Base-by-base conservation (phyloP, 192 early-diverging fungal species). In the Gonapodya sp. region DNA sequence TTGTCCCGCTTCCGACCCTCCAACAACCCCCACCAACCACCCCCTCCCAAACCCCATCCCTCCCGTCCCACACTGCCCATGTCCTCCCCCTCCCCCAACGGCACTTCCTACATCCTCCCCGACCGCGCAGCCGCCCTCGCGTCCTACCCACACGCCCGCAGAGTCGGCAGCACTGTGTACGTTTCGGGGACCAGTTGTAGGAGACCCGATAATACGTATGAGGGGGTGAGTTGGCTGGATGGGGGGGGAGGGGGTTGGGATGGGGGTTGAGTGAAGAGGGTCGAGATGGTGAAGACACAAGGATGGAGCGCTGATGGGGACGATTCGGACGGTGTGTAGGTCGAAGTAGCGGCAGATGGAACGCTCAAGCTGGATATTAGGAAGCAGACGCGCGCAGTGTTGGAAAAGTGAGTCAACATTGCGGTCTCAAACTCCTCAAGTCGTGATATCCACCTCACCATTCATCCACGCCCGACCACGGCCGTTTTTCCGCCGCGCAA, bases 81-180 rank as follows among this genome's bases (percentile, higher is more conserved):
- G n/a, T 64, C 24, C 8, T 64, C 24, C 46, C 8, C 24, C 8
- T 83, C 82, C 14, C 64, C 83, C 31, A 92, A 92, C 83, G 91
- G 91, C 80, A 73, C 64, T 0, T 82, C 87, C 2, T 81, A 89
- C 80, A 82, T 90, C 34, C 87, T 91, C 73, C 46, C 75, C 33
- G 85, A 85, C 78, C 84, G 86, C 35, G 91, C 91, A 1, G 86
- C 83, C 35, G 87, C 88, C 35, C 83, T 92, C 36, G 92, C 92
- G n/a, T 86, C 90, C 73, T 93, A 93, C 81, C 92, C 92, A 0
- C 92, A 93, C 84, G 89, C 88, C 31, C 84, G 90, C 79, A 84
- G 85, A 31, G 86, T 83, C 36, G 86, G 85, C 36, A 88, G 87
- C 64, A 80, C 90, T 73, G 86, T 93, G 79, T 93, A 86, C 79